Evolutionary conservation across 257 asterid species (phyloP).

Genomic region (Penstemon newberryi): DNA sequence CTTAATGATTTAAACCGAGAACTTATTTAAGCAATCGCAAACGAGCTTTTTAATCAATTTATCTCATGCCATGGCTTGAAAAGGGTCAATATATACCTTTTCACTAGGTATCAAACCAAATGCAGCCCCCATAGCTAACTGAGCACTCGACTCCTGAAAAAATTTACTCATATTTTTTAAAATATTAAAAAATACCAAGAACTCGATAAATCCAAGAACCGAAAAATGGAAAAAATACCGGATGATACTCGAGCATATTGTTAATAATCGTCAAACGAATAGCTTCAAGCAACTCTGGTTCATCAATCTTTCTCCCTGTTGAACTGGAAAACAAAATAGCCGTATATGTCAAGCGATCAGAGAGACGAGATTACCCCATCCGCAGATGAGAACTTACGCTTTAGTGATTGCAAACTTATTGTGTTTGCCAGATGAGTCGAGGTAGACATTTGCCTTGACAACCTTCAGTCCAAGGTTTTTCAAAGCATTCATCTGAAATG

Average conservation of each 20-base stretch:
- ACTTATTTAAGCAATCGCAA: slow-evolving; percentile 11
- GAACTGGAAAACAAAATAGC: slow-evolving; percentile 52
- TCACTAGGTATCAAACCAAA: slow-evolving; percentile 63
- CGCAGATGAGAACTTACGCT: slow-evolving; percentile 51
- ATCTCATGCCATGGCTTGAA: slow-evolving; percentile 3
- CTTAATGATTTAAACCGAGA: neutral
- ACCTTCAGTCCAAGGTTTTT: slow-evolving; percentile 87
- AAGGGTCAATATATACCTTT: slow-evolving; percentile 40
- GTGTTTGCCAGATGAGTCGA: slow-evolving; percentile 96
- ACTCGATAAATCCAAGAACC: neutral
- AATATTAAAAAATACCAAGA: slow-evolving; percentile 19
- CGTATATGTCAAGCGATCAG: slow-evolving; percentile 5
- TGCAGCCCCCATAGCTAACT: slow-evolving; percentile 89
- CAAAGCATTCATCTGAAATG: slow-evolving; percentile 79
- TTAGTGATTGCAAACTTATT: slow-evolving; percentile 83
- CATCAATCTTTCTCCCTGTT: slow-evolving; percentile 86
- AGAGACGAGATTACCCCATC: no score
- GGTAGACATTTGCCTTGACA: slow-evolving; percentile 85
- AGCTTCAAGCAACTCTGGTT: slow-evolving; percentile 95
- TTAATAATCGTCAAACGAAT: slow-evolving; percentile 95
- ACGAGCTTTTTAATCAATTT: neutral
- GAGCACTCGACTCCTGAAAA: slow-evolving; percentile 85
- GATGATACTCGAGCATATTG: slow-evolving; percentile 89
- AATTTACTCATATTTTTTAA: slow-evolving; percentile 11
- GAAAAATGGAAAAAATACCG: slow-evolving; percentile 49